These are phyloP conservation scores for Nectriaceae sp. DNA, from an alignment of 2,329 filamentous ascomycete species.

Conservation along the genomic window DNA sequence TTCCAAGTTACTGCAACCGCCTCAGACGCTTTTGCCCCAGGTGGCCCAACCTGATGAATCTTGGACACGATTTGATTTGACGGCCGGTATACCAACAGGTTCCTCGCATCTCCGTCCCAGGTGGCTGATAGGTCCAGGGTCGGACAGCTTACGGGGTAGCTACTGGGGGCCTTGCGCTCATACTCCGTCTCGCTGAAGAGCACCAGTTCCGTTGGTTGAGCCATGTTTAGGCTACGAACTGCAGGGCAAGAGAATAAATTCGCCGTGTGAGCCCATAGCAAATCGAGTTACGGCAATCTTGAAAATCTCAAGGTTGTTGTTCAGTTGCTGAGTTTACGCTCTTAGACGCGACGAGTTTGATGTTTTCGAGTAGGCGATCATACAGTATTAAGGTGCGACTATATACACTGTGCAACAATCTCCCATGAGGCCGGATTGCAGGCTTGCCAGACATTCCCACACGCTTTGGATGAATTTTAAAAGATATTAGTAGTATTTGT, in stretches of 20 bases:
- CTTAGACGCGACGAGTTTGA: background rate
- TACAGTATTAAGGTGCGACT: conserved; percentile 3
- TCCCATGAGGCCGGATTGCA: too few species aligned
- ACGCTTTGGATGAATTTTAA: too few species aligned
- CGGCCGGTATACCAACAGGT: conserved; percentile 75
- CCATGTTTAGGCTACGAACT: conserved; percentile 18
- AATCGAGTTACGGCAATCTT: too few species aligned
- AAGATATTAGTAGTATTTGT: too few species aligned
- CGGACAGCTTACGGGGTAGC: conserved; percentile 74
- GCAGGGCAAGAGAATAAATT: too few species aligned
- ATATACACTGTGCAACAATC: too few species aligned
- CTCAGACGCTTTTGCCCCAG: conserved; percentile 42
- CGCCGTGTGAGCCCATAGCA: too few species aligned
- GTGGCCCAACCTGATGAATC: conserved; percentile 46
- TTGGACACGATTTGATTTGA: conserved; percentile 68
- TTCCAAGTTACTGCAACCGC: conserved; percentile 64
- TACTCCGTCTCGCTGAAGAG: conserved; percentile 60
- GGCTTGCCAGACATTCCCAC: too few species aligned
- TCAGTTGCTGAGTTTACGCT: background rate
- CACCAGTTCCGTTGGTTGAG: conserved; percentile 38
- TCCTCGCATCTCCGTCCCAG: conserved; percentile 64
- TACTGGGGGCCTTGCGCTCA: conserved; percentile 53
- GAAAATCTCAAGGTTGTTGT: background rate
- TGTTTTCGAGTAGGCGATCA: background rate
- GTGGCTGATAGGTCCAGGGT: conserved; percentile 82